phyloP scores from a whole-genome alignment of 2,329 filamentous ascomycete genomes.

The Botrytis deweyae region DNA sequence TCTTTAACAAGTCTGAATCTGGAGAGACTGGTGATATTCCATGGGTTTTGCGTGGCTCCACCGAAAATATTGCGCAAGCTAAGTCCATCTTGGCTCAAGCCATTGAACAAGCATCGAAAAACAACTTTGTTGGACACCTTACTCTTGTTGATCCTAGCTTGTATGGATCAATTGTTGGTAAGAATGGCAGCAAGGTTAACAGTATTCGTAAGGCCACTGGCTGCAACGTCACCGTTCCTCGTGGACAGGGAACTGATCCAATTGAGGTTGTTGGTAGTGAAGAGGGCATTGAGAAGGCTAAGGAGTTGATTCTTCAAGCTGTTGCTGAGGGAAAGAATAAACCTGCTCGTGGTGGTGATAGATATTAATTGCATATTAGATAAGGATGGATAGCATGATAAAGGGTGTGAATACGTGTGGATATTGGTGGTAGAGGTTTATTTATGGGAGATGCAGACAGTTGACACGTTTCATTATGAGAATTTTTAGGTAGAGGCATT shows the following conservation, averaged over 20 bases:
- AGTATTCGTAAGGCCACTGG: slow-evolving; percentile 87
- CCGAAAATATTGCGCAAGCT: slow-evolving; percentile 79
- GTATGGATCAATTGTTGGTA: slow-evolving; percentile 88
- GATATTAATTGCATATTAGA: slow-evolving; percentile 11
- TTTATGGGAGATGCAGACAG: slow-evolving; percentile 2
- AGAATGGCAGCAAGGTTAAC: slow-evolving; percentile 88
- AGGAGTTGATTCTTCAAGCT: slow-evolving; percentile 82
- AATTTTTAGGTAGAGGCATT: slow-evolving; percentile 3
- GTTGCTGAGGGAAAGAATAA: slow-evolving; percentile 58
- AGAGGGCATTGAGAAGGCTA: slow-evolving; percentile 82
- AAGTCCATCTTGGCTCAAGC: slow-evolving; percentile 71
- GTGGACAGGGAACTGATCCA: slow-evolving; percentile 74
- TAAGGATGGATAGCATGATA: neutral
- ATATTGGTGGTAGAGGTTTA: neutral
- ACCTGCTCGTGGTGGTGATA: slow-evolving; percentile 11
- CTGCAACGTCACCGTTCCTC: slow-evolving; percentile 90
- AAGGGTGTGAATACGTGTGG: neutral
- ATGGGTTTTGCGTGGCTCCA: slow-evolving; percentile 80
- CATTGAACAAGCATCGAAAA: slow-evolving; percentile 68
- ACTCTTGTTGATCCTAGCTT: slow-evolving; percentile 74
- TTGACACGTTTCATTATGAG: neutral
- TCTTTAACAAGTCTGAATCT: slow-evolving; percentile 63
- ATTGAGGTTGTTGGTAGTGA: slow-evolving; percentile 83
- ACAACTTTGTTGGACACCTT: slow-evolving; percentile 71
- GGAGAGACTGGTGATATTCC: slow-evolving; percentile 67